Conservation (phyloP, 2,329 filamentous ascomycete genomes). For the Ophiostoma sp. region DNA sequence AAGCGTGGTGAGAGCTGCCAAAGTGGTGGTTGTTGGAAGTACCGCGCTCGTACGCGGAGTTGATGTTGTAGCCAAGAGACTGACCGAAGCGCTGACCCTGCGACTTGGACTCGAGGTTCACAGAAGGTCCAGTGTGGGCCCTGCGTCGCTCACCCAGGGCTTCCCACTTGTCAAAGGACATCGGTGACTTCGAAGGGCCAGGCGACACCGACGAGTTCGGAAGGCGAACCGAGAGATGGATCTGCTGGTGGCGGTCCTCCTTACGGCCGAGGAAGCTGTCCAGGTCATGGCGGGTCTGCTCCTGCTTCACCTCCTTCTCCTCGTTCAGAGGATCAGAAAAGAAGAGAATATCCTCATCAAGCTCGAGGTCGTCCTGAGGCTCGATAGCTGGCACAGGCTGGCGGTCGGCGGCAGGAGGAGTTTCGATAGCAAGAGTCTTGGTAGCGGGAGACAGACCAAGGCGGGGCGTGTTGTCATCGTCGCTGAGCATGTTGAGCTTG, state of each 20-base stretch:
- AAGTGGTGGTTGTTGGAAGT: slow-evolving; percentile 51
- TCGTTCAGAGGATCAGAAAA: slow-evolving; percentile 63
- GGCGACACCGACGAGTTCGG: slow-evolving; percentile 40
- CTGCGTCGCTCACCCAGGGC: slow-evolving; percentile 82
- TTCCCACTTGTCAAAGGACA: slow-evolving; percentile 78
- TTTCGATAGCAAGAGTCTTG: slow-evolving; percentile 43
- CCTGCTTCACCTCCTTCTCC: slow-evolving; percentile 38
- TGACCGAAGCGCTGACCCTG: slow-evolving; percentile 48
- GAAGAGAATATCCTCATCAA: slow-evolving; percentile 69
- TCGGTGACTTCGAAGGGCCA: slow-evolving; percentile 50
- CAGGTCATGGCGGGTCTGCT: slow-evolving; percentile 35
- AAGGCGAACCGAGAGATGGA: slow-evolving; percentile 62
- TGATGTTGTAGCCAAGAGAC: slow-evolving; percentile 46
- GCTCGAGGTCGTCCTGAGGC: slow-evolving; percentile 60
- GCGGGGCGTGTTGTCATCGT: slow-evolving; percentile 48
- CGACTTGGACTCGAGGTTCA: slow-evolving; percentile 47
- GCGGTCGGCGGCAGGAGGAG: slow-evolving; percentile 41
- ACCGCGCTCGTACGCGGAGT: slow-evolving; percentile 50
- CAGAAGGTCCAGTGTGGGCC: slow-evolving; percentile 57
- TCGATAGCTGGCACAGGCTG: slow-evolving; percentile 35
- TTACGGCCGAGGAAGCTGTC: slow-evolving; percentile 30
- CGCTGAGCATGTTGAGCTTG: slow-evolving; percentile 34
- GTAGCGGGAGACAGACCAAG: slow-evolving; percentile 45
- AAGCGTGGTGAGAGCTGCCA: slow-evolving; percentile 26
- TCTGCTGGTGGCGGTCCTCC: slow-evolving; percentile 35